Percentiles rank a stretch among this genome's conserved stretches.
Evolutionary conservation across 2,329 filamentous ascomycete species (phyloP).

Genomic region (Paracoccidioides brasiliensis): DNA sequence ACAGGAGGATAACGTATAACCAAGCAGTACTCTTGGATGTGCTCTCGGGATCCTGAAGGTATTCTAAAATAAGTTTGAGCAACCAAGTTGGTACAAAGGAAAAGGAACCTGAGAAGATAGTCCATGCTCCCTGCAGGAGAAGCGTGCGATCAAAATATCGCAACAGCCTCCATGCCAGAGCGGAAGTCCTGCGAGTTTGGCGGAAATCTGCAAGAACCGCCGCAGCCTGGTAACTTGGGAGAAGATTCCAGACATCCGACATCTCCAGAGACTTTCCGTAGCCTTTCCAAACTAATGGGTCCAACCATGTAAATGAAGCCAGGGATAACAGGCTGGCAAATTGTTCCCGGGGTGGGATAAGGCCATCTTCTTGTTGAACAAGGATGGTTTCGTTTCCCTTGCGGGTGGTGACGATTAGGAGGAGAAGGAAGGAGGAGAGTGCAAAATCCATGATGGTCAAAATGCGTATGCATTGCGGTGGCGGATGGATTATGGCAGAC

Average conservation of each 20-base stretch:
- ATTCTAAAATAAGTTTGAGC: slow-evolving; percentile 81
- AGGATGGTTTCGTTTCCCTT: slow-evolving; percentile 85
- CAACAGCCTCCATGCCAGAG: slow-evolving; percentile 65
- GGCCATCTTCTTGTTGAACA: slow-evolving; percentile 75
- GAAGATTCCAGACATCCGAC: slow-evolving; percentile 79
- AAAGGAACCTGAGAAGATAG: slow-evolving; percentile 64
- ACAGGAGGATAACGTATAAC: slow-evolving; percentile 87
- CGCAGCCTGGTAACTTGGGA: slow-evolving; percentile 77
- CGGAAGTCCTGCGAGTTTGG: slow-evolving; percentile 67
- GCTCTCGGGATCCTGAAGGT: slow-evolving; percentile 67
- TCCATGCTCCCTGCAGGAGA: slow-evolving; percentile 66
- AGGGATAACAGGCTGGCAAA: slow-evolving; percentile 79
- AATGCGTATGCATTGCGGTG: slow-evolving; percentile 47
- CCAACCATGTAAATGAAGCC: slow-evolving; percentile 81
- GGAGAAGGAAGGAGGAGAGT: slow-evolving; percentile 59
- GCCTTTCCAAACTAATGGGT: slow-evolving; percentile 75
- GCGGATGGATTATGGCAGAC: slow-evolving; percentile 67
- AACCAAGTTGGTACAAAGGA: slow-evolving; percentile 87
- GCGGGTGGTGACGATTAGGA: slow-evolving; percentile 66
- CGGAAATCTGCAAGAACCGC: slow-evolving; percentile 70
- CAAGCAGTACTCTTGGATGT: slow-evolving; percentile 80
- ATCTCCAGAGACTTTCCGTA: slow-evolving; percentile 77
- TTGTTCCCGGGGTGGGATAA: slow-evolving; percentile 78
- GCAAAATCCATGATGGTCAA: slow-evolving; percentile 62
- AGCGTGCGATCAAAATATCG: slow-evolving; percentile 71